Evolutionary conservation across 768 basidiomycete genomes (phyloP).

Genomic region (Phylloporus rhodoxanthus): DNA sequence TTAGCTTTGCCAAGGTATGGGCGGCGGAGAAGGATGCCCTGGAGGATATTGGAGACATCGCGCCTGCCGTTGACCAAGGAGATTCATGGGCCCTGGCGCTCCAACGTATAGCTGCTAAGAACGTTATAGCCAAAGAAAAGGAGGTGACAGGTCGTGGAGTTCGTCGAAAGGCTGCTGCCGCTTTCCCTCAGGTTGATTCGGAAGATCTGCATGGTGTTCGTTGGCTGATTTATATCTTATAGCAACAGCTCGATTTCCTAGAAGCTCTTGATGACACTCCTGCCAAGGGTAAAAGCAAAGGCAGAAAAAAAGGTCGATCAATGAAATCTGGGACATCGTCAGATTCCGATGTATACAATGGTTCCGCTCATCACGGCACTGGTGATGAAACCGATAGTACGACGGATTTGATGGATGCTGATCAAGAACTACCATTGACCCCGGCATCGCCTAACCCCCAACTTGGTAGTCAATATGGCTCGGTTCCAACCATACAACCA

Average conservation of each 20-base stretch:
- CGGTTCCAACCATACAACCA: conserved; percentile 3
- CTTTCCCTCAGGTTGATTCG: conserved; percentile 34
- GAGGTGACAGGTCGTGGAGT: conserved; percentile 68
- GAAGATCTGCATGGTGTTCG: neutral
- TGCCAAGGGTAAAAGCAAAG: conserved; percentile 31
- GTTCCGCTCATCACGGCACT: conserved; percentile 10
- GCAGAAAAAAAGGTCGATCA: conserved; percentile 31
- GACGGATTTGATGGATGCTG: conserved; percentile 19
- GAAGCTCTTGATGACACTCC: conserved; percentile 36
- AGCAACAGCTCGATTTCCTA: conserved; percentile 31
- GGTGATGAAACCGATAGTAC: conserved; percentile 23
- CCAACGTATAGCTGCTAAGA: conserved; percentile 40
- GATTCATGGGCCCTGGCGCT: conserved; percentile 84
- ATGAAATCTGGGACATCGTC: conserved; percentile 31
- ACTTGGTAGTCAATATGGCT: neutral
- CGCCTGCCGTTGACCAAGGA: conserved; percentile 42
- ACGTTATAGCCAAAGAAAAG: conserved; percentile 37
- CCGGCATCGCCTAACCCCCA: conserved; percentile 4
- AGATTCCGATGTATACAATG: conserved; percentile 38
- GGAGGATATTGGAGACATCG: conserved; percentile 58
- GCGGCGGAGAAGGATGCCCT: conserved; percentile 66
- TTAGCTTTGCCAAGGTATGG: conserved; percentile 93
- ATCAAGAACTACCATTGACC: neutral
- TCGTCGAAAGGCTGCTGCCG: conserved; percentile 61
- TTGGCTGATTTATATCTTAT: conserved; percentile 2